Evolutionary conservation across 2,329 filamentous ascomycete species (phyloP), one percentile per base, ranked within the genome.

Genomic region (Hymenoscyphus albidus): DNA sequence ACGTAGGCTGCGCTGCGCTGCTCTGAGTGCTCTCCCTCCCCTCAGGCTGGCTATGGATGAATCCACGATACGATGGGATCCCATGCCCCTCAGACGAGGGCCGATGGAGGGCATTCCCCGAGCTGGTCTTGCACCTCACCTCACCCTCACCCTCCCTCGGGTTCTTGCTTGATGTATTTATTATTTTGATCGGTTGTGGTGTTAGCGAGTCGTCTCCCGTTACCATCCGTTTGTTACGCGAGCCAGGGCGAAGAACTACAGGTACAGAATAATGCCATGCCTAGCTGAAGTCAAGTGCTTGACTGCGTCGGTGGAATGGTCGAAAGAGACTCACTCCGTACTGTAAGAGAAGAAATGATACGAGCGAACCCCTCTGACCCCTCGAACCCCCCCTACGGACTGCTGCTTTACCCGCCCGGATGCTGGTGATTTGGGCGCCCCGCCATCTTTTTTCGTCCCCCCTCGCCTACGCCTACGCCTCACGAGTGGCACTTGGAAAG

Each of bases 391-490:
- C 31, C 31, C 13, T 16, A 57, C 27, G 55, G 16, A 38, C 32
- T 14, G 56, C 56, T 38, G 56, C 56, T 58, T 58, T 58, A 58
- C 7, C 16, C 16, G 16, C 31, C 13, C 56, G 32, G 56, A 18
- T 58, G 56, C 31, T 35, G 38, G 56, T 51, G n/a, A 51, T 31
- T 55, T 12, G 32, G 16, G 40, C 56, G 56, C 56, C 56, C 56
- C 56, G 56, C 56, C 56, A 58, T 58, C 56, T 58, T 27, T 27
- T 55, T 35, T 55, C 18, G 44, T 51, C 44, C 44, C 44, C 44
- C 35, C 5, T 51, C 44, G 44, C 44, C 44, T 22, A 7, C 44
- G 16, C 44, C 44, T 51, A 12, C 13, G 9, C 27, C 54, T 57
- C 27, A 14, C 55, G 32, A 35, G 56, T 58, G 56, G 32, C 56